Base-by-base conservation (phyloP, 495 filamentous ascomycete species). In the Clohesyomyces aquaticus region DNA sequence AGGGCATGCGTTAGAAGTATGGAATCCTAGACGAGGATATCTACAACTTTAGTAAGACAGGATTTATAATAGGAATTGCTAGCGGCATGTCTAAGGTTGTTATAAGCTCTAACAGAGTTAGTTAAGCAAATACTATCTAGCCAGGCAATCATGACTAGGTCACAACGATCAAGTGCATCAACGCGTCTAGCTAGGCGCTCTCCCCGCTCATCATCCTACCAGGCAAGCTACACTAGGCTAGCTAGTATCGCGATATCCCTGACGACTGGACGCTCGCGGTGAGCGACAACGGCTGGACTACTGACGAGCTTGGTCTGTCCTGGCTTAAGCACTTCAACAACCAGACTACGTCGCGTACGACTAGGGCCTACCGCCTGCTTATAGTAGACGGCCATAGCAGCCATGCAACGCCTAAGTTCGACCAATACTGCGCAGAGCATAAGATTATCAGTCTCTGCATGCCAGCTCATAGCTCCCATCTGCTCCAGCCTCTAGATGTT, bases 351-450 rank as follows among this genome's bases (percentile, higher is more conserved):
- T 41, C 23, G 42, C 14, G 22, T 21, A 14, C 43, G 51, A 65
- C 53, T 25, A 68, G 68, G 32, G 46, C 38, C 54, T 71, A 75
- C 64, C 59, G 67, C 19, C 59, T 77, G 18, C 38, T 77, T n/a
- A 67, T 77, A 27, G 52, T 75, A 19, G 62, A 76, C 56, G 69
- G 73, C 28, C 69, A 76, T 61, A 59, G 69, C 27, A 75, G 70
- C 55, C 68, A n/a, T n/a, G n/a, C n/a, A n/a, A n/a, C n/a, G n/a
- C n/a, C n/a, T n/a, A n/a, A n/a, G n/a, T n/a, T n/a, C n/a, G n/a
- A n/a, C n/a, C n/a, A n/a, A n/a, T n/a, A n/a, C n/a, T n/a, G n/a
- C n/a, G n/a, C n/a, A n/a, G n/a, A n/a, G n/a, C n/a, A n/a, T n/a
- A n/a, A n/a, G n/a, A n/a, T n/a, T n/a, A n/a, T n/a, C n/a, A n/a